Conservation (phyloP, 1,139 yeast species). For the Candida labiduridarum region DNA sequence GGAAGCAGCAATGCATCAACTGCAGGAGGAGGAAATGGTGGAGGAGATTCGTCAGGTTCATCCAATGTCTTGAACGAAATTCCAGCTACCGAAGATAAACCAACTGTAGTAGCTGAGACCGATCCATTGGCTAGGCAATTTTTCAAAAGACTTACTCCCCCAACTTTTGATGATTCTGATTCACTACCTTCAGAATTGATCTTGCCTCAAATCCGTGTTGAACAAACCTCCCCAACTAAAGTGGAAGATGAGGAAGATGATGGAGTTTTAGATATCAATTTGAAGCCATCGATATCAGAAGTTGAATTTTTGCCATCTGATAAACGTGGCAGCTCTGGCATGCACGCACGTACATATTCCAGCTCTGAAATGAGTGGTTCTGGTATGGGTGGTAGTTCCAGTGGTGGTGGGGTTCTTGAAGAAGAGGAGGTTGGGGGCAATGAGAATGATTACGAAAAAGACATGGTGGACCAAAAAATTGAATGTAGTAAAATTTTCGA, state of each 20-base stretch:
- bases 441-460: slow-evolving; percentile 1
- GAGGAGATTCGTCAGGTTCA: slow-evolving; percentile 13
- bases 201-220: slow-evolving; percentile 7
- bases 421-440: background rate
- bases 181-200: slow-evolving; percentile 3
- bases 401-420: background rate
- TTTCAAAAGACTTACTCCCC: slow-evolving; percentile 17
- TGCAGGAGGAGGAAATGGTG: background rate
- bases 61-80: slow-evolving; percentile 7
- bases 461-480: background rate
- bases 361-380: background rate
- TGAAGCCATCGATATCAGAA: slow-evolving; percentile 6
- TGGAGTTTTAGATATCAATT: slow-evolving; percentile 6
- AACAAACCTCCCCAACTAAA: slow-evolving; percentile 6
- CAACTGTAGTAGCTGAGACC: background rate
- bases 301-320: slow-evolving; percentile 12
- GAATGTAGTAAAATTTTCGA: slow-evolving; percentile 10
- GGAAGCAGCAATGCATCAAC: slow-evolving; percentile 1
- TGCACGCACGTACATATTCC: slow-evolving; percentile 1
- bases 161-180: slow-evolving; percentile 5
- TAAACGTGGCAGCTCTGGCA: background rate
- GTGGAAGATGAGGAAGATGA: background rate
- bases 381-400: background rate
- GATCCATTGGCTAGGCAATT: slow-evolving; percentile 14
- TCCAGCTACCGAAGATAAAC: slow-evolving; percentile 3